Conservation (phyloP, 169 alveolate species). For the Plasmodium coatneyi region DNA sequence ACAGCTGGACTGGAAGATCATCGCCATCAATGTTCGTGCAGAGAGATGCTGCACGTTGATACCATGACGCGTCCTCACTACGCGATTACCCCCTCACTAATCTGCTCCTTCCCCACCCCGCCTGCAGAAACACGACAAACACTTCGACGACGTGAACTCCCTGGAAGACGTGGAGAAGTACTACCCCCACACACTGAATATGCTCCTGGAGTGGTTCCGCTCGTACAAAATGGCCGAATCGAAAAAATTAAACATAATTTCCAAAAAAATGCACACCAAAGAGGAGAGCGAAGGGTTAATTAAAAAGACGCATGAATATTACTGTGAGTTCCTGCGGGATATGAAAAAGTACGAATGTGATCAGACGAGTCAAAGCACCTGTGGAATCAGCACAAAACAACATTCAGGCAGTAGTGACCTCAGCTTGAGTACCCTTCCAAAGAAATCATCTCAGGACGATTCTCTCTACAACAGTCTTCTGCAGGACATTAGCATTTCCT, state of each 20-base stretch:
- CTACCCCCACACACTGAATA: conserved; percentile 48
- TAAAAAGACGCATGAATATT: conserved; percentile 41
- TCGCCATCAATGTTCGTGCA: conserved; percentile 41
- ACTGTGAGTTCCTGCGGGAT: conserved; percentile 35
- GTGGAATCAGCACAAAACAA: not conserved
- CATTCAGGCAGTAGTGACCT: not conserved
- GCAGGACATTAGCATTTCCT: conserved; percentile 18
- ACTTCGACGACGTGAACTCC: conserved; percentile 11
- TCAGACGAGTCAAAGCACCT: not conserved
- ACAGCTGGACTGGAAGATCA: conserved; percentile 66
- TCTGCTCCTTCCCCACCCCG: not conserved
- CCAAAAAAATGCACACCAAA: conserved; percentile 26
- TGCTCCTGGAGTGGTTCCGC: conserved; percentile 67
- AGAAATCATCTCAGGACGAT: not conserved
- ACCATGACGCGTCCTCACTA: not conserved
- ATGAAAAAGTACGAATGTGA: not conserved
- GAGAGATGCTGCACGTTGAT: not conserved
- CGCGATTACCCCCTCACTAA: not conserved
- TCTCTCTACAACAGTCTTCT: conserved; percentile 1
- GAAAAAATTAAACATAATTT: conserved; percentile 41
- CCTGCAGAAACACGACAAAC: conserved; percentile 39
- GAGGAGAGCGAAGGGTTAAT: conserved; percentile 43
- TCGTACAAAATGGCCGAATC: conserved; percentile 74
- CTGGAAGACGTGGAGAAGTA: conserved; percentile 51
- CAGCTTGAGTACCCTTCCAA: not conserved